Evolutionary conservation across 805 yeast genomes (phyloP).

Genomic region (Suhomyces sp.): DNA sequence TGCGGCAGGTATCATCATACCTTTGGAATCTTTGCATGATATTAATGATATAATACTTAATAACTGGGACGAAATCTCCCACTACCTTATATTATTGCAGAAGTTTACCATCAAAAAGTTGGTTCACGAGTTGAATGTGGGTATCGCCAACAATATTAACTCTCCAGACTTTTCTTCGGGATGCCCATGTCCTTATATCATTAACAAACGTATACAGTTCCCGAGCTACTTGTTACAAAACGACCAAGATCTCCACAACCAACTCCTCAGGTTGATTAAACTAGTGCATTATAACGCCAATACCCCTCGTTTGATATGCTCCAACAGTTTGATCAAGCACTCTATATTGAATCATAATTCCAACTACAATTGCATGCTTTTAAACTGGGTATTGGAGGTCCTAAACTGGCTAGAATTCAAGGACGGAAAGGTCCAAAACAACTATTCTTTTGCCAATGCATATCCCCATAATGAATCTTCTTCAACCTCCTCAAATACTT

Average conservation of each 20-base stretch:
- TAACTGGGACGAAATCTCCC: conserved; percentile 49
- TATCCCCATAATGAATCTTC: neutral
- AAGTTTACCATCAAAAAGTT: conserved; percentile 37
- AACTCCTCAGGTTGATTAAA: conserved; percentile 35
- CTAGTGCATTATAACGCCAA: conserved; percentile 39
- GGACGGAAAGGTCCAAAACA: conserved; percentile 33
- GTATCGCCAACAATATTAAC: conserved; percentile 9
- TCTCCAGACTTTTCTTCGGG: neutral
- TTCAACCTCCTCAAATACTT: conserved; percentile 20
- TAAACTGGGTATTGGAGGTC: conserved; percentile 52
- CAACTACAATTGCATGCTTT: conserved; percentile 32
- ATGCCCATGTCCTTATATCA: conserved; percentile 20
- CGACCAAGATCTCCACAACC: conserved; percentile 42
- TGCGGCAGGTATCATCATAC: conserved; percentile 48
- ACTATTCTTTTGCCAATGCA: neutral
- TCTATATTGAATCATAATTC: conserved; percentile 4
- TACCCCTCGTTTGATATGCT: conserved; percentile 45
- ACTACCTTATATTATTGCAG: conserved; percentile 39
- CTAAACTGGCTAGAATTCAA: conserved; percentile 55
- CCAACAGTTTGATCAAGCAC: conserved; percentile 36
- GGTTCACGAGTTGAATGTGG: conserved; percentile 19
- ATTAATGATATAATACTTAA: conserved; percentile 43
- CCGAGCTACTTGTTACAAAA: conserved; percentile 38
- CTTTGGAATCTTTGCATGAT: conserved; percentile 33
- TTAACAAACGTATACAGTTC: conserved; percentile 36